These are phyloP conservation scores for Paramecium sexaurelia DNA, from an alignment of 73 alveolate genomes.

Conservation along the genomic window DNA sequence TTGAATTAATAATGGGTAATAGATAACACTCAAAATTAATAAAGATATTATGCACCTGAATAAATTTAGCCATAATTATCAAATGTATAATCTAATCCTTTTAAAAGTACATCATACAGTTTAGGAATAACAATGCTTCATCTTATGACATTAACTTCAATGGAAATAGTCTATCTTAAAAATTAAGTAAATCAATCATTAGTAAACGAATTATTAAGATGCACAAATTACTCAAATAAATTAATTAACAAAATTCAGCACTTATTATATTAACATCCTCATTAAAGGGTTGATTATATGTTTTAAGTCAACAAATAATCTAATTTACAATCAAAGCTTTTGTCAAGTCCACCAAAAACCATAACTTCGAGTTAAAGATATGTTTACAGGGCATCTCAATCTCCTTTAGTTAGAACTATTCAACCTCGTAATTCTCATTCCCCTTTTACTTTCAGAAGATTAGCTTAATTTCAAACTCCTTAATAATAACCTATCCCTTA, in stretches of 20 bases:
- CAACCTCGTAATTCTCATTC: background rate
- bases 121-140: background rate
- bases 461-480: background rate
- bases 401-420: background rate
- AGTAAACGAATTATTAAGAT: background rate
- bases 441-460: background rate
- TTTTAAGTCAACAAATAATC: background rate
- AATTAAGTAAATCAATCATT: background rate
- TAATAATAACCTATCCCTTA: too few species aligned
- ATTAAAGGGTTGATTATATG: background rate
- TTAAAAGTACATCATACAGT: background rate
- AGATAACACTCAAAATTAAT: background rate
- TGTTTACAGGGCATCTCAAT: background rate
- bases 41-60: constrained; percentile 39
- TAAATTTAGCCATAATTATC: background rate
- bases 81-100: background rate
- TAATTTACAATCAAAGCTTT: background rate
- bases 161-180: background rate
- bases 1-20: background rate
- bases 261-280: background rate
- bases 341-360: background rate
- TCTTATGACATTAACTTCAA: background rate
- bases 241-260: background rate
- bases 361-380: background rate
- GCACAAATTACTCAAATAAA: background rate